These are phyloP conservation scores for Cairneyella variabilis DNA, from an alignment of 495 filamentous ascomycete genomes.

Conservation along the genomic window DNA sequence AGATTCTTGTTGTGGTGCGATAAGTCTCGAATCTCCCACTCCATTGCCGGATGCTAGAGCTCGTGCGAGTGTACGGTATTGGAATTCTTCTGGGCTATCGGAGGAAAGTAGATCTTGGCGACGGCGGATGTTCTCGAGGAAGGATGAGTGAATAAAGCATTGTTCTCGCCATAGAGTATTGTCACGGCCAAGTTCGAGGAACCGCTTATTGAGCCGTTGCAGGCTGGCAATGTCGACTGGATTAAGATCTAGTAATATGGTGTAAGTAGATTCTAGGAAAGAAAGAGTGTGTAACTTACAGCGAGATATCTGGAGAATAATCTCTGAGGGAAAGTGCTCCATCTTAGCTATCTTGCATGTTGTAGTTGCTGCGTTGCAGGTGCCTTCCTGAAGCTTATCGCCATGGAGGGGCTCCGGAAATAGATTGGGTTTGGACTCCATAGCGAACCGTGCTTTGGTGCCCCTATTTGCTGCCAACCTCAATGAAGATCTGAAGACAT, in stretches of 20 bases:
- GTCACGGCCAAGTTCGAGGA: constrained; percentile 69
- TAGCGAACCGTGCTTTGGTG: too few species aligned
- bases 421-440: background rate
- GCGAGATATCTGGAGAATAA: constrained; percentile 22
- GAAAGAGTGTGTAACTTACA: constrained; percentile 16
- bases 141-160: constrained; percentile 67
- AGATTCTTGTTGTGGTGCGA: constrained; percentile 17
- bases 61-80: constrained; percentile 35
- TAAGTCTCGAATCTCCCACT: constrained; percentile 32
- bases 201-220: constrained; percentile 65
- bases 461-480: too few species aligned
- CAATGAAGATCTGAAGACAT: too few species aligned
- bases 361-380: background rate
- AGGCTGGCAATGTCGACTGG: constrained; percentile 64
- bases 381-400: constrained; percentile 1
- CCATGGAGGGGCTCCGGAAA: background rate
- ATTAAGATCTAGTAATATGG: constrained; percentile 54
- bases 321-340: constrained; percentile 24
- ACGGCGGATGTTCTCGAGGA: constrained; percentile 44
- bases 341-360: constrained; percentile 12
- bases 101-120: constrained; percentile 34
- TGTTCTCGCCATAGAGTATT: constrained; percentile 69
- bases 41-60: constrained; percentile 33
- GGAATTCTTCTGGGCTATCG: constrained; percentile 28
- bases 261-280: background rate